Evolutionary conservation across 495 filamentous ascomycete genomes (phyloP).

Genomic region (Xylaria sp.): DNA sequence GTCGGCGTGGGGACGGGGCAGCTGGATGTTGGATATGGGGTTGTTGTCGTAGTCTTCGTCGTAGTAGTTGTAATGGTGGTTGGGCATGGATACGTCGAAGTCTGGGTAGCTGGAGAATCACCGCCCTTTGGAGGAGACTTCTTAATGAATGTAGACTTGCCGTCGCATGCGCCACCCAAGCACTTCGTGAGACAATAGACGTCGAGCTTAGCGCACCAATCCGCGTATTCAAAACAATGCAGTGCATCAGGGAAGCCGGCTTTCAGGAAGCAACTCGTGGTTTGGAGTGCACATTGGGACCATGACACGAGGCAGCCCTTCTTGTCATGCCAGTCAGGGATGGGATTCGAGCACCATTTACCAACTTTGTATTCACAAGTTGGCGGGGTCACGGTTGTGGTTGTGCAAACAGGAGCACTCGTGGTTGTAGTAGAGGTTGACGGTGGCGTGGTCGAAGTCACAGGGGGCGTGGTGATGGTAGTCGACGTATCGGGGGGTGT

Average conservation of each 20-base stretch:
- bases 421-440: slow-evolving; percentile 26
- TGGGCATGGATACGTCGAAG: slow-evolving; percentile 42
- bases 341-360: slow-evolving; percentile 57
- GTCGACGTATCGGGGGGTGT: slow-evolving; percentile 36
- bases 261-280: slow-evolving; percentile 54
- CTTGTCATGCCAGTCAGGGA: slow-evolving; percentile 52
- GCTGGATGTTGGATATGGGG: slow-evolving; percentile 29
- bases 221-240: slow-evolving; percentile 51
- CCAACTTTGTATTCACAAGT: slow-evolving; percentile 59
- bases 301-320: slow-evolving; percentile 45
- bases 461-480: slow-evolving; percentile 21
- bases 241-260: slow-evolving; percentile 56
- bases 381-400: slow-evolving; percentile 48
- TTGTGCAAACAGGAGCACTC: slow-evolving; percentile 47
- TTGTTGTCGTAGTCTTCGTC: slow-evolving; percentile 32
- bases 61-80: slow-evolving; percentile 38
- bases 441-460: slow-evolving; percentile 23
- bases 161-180: slow-evolving; percentile 33
- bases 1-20: slow-evolving; percentile 51
- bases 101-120: slow-evolving; percentile 33
- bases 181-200: slow-evolving; percentile 47
- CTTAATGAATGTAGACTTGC: slow-evolving; percentile 45
- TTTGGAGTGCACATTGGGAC: slow-evolving; percentile 50
- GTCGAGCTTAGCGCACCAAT: slow-evolving; percentile 50
- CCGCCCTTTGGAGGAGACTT: slow-evolving; percentile 46